These are phyloP conservation scores for Colletotrichum caudatum DNA, from an alignment of 2,329 filamentous ascomycete genomes.

Conservation along the genomic window DNA sequence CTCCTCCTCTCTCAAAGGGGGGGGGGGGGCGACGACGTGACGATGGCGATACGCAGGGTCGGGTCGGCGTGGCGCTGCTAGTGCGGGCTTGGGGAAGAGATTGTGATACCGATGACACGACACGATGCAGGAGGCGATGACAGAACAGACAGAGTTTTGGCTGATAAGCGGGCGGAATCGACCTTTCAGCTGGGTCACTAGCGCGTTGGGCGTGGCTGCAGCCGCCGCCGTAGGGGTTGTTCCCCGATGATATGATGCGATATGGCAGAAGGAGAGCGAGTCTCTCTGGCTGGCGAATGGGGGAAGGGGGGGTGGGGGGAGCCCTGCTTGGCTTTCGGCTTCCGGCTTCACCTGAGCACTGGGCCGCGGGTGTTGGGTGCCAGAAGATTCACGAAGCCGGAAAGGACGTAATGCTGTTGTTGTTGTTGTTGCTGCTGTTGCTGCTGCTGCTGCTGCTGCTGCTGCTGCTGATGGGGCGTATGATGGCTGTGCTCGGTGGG, in stretches of 20 bases:
- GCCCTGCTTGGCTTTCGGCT: no score
- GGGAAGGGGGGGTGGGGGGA: not conserved
- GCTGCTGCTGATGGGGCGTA: conserved; percentile 23
- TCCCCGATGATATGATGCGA: conserved; percentile 27
- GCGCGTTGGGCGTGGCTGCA: conserved; percentile 12
- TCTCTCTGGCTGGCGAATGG: conserved; percentile 33
- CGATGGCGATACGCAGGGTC: conserved; percentile 34
- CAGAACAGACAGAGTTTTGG: conserved; percentile 16
- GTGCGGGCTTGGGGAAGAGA: conserved; percentile 26
- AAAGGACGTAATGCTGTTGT: conserved; percentile 9
- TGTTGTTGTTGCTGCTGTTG: not conserved
- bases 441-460: conserved; percentile 11
- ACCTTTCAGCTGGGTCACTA: conserved; percentile 36
- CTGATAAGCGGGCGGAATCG: conserved; percentile 33
- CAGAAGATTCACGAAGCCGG: conserved; percentile 28
- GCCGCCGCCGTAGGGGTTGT: not conserved
- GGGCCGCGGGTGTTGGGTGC: not conserved
- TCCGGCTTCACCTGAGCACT: not conserved
- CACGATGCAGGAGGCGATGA: conserved; percentile 30
- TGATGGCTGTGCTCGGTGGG: conserved; percentile 35
- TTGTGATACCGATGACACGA: conserved; percentile 30
- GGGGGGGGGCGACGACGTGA: conserved; percentile 14
- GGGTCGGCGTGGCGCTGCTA: conserved; percentile 36
- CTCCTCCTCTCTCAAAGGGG: conserved; percentile 12
- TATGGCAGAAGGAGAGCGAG: conserved; percentile 10